phyloP scores from a whole-genome alignment of 768 basidiomycete species.

The Lentinula sp. region DNA sequence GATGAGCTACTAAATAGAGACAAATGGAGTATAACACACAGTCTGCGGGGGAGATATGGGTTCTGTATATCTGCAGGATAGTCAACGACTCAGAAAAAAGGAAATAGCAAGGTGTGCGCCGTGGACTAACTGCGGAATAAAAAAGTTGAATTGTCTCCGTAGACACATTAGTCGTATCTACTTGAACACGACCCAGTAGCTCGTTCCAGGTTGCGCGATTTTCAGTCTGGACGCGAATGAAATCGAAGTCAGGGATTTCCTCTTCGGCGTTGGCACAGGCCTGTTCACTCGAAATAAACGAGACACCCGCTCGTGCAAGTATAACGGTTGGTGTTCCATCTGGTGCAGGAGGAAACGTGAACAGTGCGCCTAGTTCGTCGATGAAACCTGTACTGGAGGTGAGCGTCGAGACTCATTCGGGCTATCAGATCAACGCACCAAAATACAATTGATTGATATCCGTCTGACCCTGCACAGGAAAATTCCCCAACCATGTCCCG shows the following conservation, averaged over 20 bases:
- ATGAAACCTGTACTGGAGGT: neutral
- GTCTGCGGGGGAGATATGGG: conserved; percentile 59
- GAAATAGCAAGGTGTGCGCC: neutral
- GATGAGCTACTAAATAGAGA: neutral
- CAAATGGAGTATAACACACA: conserved; percentile 31
- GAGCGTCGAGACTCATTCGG: neutral
- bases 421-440: neutral
- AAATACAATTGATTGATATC: conserved; percentile 4
- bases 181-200: conserved; percentile 46
- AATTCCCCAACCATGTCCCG: conserved; percentile 35
- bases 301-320: conserved; percentile 54
- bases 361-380: conserved; percentile 9
- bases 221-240: conserved; percentile 37
- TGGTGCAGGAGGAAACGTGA: conserved; percentile 44
- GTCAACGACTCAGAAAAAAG: neutral
- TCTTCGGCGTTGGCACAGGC: conserved; percentile 57
- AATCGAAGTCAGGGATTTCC: conserved; percentile 55
- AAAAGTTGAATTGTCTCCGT: conserved; percentile 44
- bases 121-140: conserved; percentile 48
- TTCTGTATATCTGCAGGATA: conserved; percentile 42
- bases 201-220: conserved; percentile 52
- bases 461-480: neutral
- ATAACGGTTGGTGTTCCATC: conserved; percentile 31
- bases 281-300: conserved; percentile 53
- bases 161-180: conserved; percentile 41